Conservation (phyloP, 176 grass and related monocot genomes). For the Dendrocalamus sinicus region DNA sequence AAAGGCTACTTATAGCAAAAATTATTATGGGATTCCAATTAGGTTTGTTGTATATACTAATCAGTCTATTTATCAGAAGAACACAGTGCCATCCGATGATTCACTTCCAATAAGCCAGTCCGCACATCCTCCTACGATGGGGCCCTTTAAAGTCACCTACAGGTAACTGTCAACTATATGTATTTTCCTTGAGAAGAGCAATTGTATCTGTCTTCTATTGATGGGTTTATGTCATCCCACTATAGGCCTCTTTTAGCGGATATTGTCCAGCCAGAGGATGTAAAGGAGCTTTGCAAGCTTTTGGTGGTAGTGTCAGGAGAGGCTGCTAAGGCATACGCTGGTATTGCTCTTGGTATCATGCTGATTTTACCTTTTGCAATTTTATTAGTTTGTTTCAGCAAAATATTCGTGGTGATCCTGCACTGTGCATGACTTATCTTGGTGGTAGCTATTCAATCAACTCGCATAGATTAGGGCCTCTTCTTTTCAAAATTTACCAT, state of each 20-base stretch:
- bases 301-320: conserved; percentile 78
- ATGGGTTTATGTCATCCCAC: conserved; percentile 46
- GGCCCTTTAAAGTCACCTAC: conserved; percentile 81
- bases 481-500: conserved; percentile 23
- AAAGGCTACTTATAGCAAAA: conserved; percentile 16
- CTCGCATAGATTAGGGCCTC: conserved; percentile 18
- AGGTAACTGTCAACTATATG: conserved; percentile 59
- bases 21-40: conserved; percentile 23
- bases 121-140: conserved; percentile 55
- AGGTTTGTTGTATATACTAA: conserved; percentile 32
- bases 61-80: conserved; percentile 64
- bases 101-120: conserved; percentile 57
- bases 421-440: conserved; percentile 21
- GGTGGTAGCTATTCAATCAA: conserved; percentile 28
- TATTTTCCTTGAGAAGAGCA: conserved; percentile 29
- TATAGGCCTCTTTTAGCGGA: conserved; percentile 96
- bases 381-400: conserved; percentile 5
- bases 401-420: conserved; percentile 26
- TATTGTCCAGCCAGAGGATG: conserved; percentile 74
- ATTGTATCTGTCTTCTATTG: conserved; percentile 36
- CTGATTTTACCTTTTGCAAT: conserved; percentile 17
- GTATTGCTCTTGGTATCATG: conserved; percentile 53
- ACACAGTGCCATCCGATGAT: conserved; percentile 42
- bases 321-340: conserved; percentile 63
- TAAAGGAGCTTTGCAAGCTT: conserved; percentile 86